Evolutionary conservation across 2,329 filamentous ascomycete species (phyloP).

Genomic region (Albophoma yamanashiensis): DNA sequence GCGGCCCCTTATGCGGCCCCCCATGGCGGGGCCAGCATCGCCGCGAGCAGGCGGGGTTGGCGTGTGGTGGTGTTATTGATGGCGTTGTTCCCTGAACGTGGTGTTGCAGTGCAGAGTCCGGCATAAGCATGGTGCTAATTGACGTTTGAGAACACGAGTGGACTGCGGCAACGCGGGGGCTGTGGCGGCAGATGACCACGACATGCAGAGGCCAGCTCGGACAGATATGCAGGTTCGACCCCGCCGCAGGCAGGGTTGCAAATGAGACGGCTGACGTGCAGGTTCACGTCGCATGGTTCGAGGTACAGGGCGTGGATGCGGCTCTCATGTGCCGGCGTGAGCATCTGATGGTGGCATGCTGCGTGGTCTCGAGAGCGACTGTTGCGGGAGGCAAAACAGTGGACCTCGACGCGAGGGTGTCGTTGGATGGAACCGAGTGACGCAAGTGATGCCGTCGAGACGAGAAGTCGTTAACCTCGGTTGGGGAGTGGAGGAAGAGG

Average conservation of each 20-base stretch:
- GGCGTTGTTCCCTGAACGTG: background rate
- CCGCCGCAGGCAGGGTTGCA: slow-evolving; percentile 3
- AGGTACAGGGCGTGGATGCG: slow-evolving; percentile 1
- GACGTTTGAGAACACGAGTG: slow-evolving; percentile 1
- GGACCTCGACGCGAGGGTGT: background rate
- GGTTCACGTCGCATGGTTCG: slow-evolving; percentile 1
- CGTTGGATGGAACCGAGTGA: background rate
- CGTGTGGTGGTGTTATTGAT: background rate
- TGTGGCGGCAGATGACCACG: slow-evolving; percentile 6
- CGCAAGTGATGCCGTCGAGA: background rate
- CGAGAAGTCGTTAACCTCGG: slow-evolving; percentile 30
- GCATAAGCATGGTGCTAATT: slow-evolving; percentile 7
- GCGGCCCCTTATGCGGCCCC: slow-evolving; percentile 8
- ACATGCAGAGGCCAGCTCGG: slow-evolving; percentile 4
- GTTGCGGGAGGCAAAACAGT: background rate
- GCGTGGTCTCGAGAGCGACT: background rate
- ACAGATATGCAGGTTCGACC: slow-evolving; percentile 6
- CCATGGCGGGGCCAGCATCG: background rate
- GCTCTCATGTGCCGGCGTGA: background rate
- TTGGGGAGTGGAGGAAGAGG: slow-evolving; percentile 57
- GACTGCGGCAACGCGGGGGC: slow-evolving; percentile 3
- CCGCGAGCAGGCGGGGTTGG: background rate
- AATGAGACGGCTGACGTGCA: slow-evolving; percentile 5
- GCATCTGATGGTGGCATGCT: background rate
- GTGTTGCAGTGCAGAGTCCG: background rate